These are phyloP conservation scores for Trichomonas vaginalis DNA, from an alignment of 208 protist species.

Conservation along the genomic window DNA sequence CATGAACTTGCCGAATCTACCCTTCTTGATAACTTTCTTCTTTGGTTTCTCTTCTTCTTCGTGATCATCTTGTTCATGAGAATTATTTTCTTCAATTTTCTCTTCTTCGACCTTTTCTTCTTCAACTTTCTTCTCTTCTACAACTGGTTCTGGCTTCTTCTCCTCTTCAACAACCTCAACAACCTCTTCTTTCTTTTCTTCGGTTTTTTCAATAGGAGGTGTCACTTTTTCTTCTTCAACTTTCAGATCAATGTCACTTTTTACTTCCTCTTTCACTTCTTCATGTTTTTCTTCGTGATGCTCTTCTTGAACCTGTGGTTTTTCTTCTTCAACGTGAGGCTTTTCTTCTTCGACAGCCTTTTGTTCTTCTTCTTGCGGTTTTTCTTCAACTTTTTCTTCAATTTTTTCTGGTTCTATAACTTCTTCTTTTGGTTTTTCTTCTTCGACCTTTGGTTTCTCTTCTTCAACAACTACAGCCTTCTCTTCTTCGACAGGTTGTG, in stretches of 20 bases:
- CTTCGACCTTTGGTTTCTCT: background rate
- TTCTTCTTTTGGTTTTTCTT: background rate
- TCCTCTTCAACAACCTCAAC: background rate
- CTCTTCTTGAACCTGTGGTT: slow-evolving; percentile 20
- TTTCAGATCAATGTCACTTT: background rate
- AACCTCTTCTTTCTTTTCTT: slow-evolving; percentile 5
- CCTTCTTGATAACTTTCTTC: background rate
- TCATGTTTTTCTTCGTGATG: background rate
- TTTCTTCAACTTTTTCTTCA: background rate
- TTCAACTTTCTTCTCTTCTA: background rate
- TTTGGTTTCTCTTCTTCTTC: background rate
- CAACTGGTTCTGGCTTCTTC: background rate
- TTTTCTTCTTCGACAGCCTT: slow-evolving; percentile 8
- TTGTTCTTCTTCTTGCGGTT: slow-evolving; percentile 16
- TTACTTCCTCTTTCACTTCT: background rate
- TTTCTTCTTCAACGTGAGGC: slow-evolving; percentile 1
- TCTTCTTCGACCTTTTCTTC: background rate
- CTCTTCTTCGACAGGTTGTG: background rate
- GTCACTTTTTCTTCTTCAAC: background rate
- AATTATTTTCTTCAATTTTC: background rate
- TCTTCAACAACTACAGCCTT: background rate
- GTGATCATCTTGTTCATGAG: background rate
- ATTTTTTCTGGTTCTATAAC: background rate
- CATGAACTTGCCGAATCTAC: background rate
- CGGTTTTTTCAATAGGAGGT: background rate